Base-by-base conservation (phyloP, 139 green algal genomes). In the Deuterostichococcus epilithicus region DNA sequence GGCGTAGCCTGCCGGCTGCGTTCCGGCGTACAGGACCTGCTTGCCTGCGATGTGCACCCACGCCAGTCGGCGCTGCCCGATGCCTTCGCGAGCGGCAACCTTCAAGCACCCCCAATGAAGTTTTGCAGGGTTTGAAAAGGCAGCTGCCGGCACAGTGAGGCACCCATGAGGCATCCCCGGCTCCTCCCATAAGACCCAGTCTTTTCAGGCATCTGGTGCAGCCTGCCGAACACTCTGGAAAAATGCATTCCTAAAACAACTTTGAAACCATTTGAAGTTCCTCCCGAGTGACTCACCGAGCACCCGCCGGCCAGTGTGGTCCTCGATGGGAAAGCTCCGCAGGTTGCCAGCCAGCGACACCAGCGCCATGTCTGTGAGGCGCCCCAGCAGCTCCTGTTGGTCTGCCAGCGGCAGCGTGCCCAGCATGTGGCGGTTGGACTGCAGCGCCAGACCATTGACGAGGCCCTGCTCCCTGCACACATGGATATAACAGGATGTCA, bases 311-410 rank as follows among this genome's bases (percentile, higher is more conserved):
- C 44, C 70, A 1, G 35, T 60, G 42, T 35, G 70, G 32, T 67
- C 42, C 70, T 67, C 26, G 2, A 66, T 37, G 65, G 10, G 18
- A 28, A 63, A 63, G 52, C 52, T 63, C n/a, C 67, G 70, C 67
- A 97, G 84, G 80, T 93, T 94, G 47, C 91, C 92, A 1, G 90
- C 89, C 58, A 97, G 74, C 0, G 80, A 82, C 33, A 87, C 81
- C 25, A 84, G 80, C 47, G 94, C 71, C 83, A 81, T 84, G 76
- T 93, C 89, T 0, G 77, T 90, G 33, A 88, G 80, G 38, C 86
- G 68, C 36, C 87, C 52, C 77, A 96, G 83, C 76, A 86, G 75
- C 33, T 75, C 26, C 72, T 78, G 72, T 76, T 92, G 85, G 23
- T 74, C 77, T 36, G 70, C 37, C 0, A 70, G 58, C 20, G 20